Conservation (phyloP, 2,329 filamentous ascomycete species). For the Tympanopsis confertula region DNA sequence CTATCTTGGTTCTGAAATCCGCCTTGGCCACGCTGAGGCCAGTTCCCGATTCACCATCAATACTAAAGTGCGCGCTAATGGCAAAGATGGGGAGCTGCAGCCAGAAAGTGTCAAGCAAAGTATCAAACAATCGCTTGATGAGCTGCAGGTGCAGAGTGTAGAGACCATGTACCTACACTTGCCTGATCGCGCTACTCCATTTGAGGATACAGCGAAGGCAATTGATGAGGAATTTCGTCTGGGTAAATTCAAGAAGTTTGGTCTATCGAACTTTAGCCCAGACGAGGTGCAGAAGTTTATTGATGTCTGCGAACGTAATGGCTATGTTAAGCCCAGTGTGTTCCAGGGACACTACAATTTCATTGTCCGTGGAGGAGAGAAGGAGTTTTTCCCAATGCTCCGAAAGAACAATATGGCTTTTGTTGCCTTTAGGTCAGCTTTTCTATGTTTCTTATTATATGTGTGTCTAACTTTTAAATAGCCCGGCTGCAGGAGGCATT, state of each 20-base stretch:
- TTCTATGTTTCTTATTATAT: no score
- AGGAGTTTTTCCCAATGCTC: neutral
- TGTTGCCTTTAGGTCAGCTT: conserved; percentile 23
- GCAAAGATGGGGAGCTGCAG: no score
- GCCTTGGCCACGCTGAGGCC: no score
- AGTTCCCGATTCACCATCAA: no score
- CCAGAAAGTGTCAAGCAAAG: no score
- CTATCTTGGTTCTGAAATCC: no score
- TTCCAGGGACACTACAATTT: neutral
- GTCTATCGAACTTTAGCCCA: neutral
- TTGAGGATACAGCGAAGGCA: neutral
- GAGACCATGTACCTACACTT: conserved; percentile 13
- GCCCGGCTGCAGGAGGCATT: conserved; percentile 11
- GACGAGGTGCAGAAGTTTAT: neutral
- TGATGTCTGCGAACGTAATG: neutral
- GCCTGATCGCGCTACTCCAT: neutral
- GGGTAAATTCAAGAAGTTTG: neutral
- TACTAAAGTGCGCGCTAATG: no score
- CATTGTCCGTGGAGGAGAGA: neutral
- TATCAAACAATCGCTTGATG: no score
- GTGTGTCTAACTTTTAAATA: no score
- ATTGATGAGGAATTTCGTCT: neutral
- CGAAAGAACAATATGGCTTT: conserved; percentile 13
- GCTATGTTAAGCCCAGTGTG: conserved; percentile 1
- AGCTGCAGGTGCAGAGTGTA: no score